These are phyloP conservation scores for Penicillium sp. DNA, from an alignment of 2,329 filamentous ascomycete genomes.

Conservation along the genomic window DNA sequence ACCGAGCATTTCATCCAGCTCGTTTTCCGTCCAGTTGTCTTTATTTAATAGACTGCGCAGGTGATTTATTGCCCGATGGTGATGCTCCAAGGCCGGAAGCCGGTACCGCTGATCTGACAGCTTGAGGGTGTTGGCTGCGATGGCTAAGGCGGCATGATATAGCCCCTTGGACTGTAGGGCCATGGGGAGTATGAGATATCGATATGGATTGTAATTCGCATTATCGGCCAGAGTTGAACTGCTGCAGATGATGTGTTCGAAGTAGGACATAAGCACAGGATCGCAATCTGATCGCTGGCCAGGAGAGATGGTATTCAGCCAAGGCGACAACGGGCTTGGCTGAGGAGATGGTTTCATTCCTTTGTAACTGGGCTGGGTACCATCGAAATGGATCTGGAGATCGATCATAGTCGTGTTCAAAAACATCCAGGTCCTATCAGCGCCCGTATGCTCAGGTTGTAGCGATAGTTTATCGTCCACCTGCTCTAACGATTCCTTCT, in stretches of 20 bases:
- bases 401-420: conserved; percentile 10
- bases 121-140: conserved; percentile 21
- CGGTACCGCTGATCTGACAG: conserved; percentile 17
- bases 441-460: neutral
- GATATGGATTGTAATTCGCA: conserved; percentile 23
- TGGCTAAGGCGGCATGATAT: conserved; percentile 23
- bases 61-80: conserved; percentile 8
- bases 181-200: conserved; percentile 25
- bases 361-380: neutral
- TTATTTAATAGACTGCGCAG: conserved; percentile 5
- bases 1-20: conserved; percentile 23
- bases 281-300: conserved; percentile 9
- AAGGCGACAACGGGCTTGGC: neutral
- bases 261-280: conserved; percentile 19
- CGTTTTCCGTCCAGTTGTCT: conserved; percentile 9
- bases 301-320: conserved; percentile 1
- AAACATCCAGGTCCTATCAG: conserved; percentile 7
- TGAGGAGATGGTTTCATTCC: neutral
- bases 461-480: neutral
- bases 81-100: conserved; percentile 21
- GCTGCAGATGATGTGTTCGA: conserved; percentile 22
- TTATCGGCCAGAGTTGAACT: conserved; percentile 24
- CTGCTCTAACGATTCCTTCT: neutral
- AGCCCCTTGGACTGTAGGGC: conserved; percentile 20
- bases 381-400: conserved; percentile 11